Conservation (phyloP, 2,329 filamentous ascomycete species). For the Fusarium haematococcum region DNA sequence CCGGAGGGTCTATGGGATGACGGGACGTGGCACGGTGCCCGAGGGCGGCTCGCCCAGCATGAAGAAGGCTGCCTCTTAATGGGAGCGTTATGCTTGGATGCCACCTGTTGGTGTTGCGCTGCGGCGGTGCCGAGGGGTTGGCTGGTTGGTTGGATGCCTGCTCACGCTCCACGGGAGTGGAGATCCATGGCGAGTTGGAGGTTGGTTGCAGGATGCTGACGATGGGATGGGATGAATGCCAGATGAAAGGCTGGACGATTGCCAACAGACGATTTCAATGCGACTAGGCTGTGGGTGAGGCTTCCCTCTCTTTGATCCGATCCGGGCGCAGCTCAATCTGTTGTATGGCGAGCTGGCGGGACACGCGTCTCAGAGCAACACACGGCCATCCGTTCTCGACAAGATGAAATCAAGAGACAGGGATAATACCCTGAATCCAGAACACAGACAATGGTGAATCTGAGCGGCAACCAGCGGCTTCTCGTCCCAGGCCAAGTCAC, state of each 20-base stretch:
- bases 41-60: background rate
- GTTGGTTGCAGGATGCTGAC: conserved; percentile 2
- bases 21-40: conserved; percentile 11
- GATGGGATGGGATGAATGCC: background rate
- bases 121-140: conserved; percentile 3
- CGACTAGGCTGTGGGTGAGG: background rate
- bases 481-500: background rate
- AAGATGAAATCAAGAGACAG: background rate
- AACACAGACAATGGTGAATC: background rate
- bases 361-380: background rate
- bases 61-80: background rate
- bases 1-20: conserved; percentile 18
- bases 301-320: background rate
- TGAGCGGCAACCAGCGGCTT: background rate
- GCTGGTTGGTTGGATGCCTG: conserved; percentile 15
- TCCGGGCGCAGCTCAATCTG: background rate
- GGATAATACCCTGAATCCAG: background rate
- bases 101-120: background rate
- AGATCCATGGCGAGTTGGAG: background rate
- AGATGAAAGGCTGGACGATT: conserved; percentile 4
- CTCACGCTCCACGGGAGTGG: conserved; percentile 14
- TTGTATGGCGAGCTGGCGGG: background rate
- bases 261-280: background rate
- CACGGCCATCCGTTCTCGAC: background rate
- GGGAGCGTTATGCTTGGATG: background rate